Conservation (phyloP, 495 filamentous ascomycete genomes). For the Cryomyces antarcticus region DNA sequence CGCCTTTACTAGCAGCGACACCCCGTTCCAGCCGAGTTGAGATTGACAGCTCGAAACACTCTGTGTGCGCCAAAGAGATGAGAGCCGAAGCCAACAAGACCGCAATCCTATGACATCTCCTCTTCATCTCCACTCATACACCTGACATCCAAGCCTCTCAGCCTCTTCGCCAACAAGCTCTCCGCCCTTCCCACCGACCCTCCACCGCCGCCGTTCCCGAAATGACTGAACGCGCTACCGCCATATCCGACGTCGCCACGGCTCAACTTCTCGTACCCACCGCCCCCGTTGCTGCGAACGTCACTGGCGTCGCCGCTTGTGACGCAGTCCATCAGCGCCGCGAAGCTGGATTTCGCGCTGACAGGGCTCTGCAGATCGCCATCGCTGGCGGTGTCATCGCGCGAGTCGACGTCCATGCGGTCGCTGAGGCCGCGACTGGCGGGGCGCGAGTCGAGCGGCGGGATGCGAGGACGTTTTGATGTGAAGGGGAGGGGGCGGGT, state of each 20-base stretch:
- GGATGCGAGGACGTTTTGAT: constrained; percentile 2
- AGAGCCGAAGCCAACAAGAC: too few relatives aligned
- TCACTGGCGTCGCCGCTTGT: constrained; percentile 1
- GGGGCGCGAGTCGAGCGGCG: constrained; percentile 7
- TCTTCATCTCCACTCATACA: too few relatives aligned
- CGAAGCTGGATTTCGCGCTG: too few relatives aligned
- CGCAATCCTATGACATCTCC: too few relatives aligned
- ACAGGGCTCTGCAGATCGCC: not conserved
- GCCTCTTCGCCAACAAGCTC: constrained; percentile 13
- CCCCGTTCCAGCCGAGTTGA: too few relatives aligned
- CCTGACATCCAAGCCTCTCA: constrained; percentile 14
- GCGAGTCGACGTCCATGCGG: constrained; percentile 11
- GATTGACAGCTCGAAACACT: too few relatives aligned
- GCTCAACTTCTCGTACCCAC: constrained; percentile 42
- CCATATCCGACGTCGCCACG: constrained; percentile 49
- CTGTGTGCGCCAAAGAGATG: too few relatives aligned
- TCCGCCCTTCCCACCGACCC: constrained; percentile 4
- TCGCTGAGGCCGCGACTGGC: constrained; percentile 8
- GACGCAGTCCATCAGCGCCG: not conserved
- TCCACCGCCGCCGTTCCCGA: constrained; percentile 7
- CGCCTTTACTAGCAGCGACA: too few relatives aligned
- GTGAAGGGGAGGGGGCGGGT: constrained; percentile 4
- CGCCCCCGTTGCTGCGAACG: constrained; percentile 9
- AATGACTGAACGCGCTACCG: constrained; percentile 31
- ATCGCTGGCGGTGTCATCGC: not conserved